phyloP scores from a whole-genome alignment of 495 filamentous ascomycete genomes.

The Xylaria bambusicola region DNA sequence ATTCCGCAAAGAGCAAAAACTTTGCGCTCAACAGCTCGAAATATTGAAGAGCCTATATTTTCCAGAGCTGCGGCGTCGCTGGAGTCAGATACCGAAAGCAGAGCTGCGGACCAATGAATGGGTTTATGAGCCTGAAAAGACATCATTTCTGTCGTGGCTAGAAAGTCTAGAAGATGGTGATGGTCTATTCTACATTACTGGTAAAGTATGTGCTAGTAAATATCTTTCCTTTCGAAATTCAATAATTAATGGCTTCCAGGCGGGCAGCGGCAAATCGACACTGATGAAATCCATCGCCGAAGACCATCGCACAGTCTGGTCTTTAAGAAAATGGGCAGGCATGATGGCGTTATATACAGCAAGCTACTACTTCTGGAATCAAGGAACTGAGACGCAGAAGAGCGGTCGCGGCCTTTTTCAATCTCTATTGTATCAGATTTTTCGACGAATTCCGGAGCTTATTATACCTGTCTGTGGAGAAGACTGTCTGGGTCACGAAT shows the following conservation, averaged over 20 bases:
- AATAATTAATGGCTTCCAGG: too few relatives aligned
- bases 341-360: conserved; percentile 25
- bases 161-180: conserved; percentile 1
- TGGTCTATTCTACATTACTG: conserved; percentile 7
- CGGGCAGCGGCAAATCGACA: conserved; percentile 26
- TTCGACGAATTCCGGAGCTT: conserved; percentile 35
- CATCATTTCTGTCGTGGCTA: conserved; percentile 6
- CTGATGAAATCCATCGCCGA: conserved; percentile 19
- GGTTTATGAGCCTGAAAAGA: conserved; percentile 1
- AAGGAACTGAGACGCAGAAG: conserved; percentile 39
- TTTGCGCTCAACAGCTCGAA: neutral
- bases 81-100: conserved; percentile 1
- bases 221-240: neutral
- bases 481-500: neutral
- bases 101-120: conserved; percentile 7
- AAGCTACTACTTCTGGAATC: conserved; percentile 47
- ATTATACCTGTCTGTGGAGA: conserved; percentile 22
- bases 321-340: conserved; percentile 31
- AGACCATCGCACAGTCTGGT: conserved; percentile 17
- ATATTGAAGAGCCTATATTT: neutral
- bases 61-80: conserved; percentile 8
- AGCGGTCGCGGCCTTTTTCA: conserved; percentile 24
- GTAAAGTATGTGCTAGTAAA: neutral
- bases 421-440: conserved; percentile 43
- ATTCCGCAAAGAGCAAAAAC: neutral